Evolutionary conservation across 2,329 filamentous ascomycete genomes (phyloP).

Genomic region (Aspergillus sp.): DNA sequence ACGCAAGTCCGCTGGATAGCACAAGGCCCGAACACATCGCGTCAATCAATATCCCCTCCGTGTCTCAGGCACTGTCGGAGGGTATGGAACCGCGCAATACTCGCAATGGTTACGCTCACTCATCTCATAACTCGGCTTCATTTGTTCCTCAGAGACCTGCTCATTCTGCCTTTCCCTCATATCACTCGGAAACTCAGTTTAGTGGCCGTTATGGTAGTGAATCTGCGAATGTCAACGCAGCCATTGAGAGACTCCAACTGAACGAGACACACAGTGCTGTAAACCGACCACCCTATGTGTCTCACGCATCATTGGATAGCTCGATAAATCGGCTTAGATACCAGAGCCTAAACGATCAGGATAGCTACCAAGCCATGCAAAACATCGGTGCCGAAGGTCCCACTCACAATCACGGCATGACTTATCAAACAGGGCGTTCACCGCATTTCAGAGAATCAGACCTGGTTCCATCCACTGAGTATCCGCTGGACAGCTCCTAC

Average conservation of each 20-base stretch:
- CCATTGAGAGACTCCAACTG: constrained; percentile 37
- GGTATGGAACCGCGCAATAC: constrained; percentile 25
- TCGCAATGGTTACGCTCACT: constrained; percentile 31
- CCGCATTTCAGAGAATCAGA: constrained; percentile 46
- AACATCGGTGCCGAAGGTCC: constrained; percentile 27
- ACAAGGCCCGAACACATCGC: constrained; percentile 30
- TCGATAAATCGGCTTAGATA: constrained; percentile 47
- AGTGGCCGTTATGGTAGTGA: constrained; percentile 29
- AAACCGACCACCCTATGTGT: constrained; percentile 31
- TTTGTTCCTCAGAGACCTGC: constrained; percentile 33
- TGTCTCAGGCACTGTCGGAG: constrained; percentile 31
- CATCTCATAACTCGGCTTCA: constrained; percentile 36
- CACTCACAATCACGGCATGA: constrained; percentile 31
- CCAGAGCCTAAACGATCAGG: constrained; percentile 28
- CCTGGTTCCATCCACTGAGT: constrained; percentile 48
- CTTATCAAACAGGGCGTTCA: constrained; percentile 35
- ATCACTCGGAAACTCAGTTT: constrained; percentile 40
- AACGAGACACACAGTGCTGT: constrained; percentile 31
- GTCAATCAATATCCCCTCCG: constrained; percentile 28
- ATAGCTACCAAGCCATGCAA: constrained; percentile 26
- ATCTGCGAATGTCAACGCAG: constrained; percentile 31
- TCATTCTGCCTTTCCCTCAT: constrained; percentile 41
- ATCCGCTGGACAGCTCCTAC: constrained; percentile 45
- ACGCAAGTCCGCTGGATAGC: constrained; percentile 28
- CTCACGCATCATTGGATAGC: constrained; percentile 46